These are phyloP conservation scores for Hydrangea macrophylla DNA, from an alignment of 148 eudicot species.

Conservation along the genomic window DNA sequence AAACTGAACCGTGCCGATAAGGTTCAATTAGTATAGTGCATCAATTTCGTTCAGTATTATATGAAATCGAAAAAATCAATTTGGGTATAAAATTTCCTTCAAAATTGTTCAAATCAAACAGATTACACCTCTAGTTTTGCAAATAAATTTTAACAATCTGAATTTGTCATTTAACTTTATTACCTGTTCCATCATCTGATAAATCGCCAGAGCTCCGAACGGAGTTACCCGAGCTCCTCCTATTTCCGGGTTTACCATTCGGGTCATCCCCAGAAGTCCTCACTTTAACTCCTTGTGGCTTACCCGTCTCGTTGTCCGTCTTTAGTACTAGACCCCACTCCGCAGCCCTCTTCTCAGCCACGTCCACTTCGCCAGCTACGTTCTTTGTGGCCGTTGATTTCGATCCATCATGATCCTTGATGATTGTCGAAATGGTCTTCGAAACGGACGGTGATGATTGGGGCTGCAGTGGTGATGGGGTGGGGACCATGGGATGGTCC, in stretches of 20 bases:
- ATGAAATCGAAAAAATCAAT: too few species aligned
- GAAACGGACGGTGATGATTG: not conserved
- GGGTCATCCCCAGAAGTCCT: constrained; percentile 72
- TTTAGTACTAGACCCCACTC: constrained; percentile 92
- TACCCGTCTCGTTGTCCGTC: constrained; percentile 82
- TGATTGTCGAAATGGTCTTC: constrained; percentile 13
- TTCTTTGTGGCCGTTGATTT: constrained; percentile 14
- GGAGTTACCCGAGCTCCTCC: constrained; percentile 73
- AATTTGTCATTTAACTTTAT: too few species aligned
- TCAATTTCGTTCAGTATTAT: too few species aligned
- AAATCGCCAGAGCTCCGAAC: constrained; percentile 80
- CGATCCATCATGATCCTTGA: constrained; percentile 17
- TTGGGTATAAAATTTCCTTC: too few species aligned
- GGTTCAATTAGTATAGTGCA: too few species aligned
- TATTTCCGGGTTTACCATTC: constrained; percentile 29
- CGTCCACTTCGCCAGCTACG: constrained; percentile 17
- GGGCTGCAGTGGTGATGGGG: constrained; percentile 13
- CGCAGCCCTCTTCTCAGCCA: constrained; percentile 82
- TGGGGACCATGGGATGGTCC: constrained; percentile 24
- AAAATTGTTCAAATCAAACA: not conserved
- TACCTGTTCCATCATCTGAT: constrained; percentile 60
- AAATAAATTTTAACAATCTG: too few species aligned
- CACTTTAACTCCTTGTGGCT: constrained; percentile 66
- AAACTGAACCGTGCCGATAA: too few species aligned
- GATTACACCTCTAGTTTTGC: too few species aligned